Evolutionary conservation across 768 basidiomycete genomes (phyloP).

Genomic region (Xerocomellus chrysenteron): DNA sequence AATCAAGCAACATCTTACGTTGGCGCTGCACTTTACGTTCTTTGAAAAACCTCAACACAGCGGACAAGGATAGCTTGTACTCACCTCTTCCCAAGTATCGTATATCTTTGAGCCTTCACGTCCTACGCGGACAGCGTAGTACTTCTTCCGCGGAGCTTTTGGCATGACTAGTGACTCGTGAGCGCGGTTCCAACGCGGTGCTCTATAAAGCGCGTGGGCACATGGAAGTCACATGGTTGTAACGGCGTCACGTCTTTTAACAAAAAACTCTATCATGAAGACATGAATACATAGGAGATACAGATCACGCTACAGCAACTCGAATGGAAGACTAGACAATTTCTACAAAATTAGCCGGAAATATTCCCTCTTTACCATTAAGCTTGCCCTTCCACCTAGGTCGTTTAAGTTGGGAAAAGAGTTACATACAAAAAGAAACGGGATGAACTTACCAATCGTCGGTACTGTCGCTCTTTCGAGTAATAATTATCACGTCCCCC

Average conservation of each 20-base stretch:
- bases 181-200: neutral
- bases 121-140: constrained; percentile 61
- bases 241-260: neutral
- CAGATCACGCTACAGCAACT: constrained; percentile 1
- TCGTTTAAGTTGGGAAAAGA: neutral
- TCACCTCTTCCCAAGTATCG: constrained; percentile 58
- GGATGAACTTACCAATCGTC: constrained; percentile 64
- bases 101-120: constrained; percentile 59
- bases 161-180: constrained; percentile 20
- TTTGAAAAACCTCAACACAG: neutral
- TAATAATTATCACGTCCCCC: constrained; percentile 71
- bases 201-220: neutral
- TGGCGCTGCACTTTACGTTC: constrained; percentile 43
- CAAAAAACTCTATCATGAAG: neutral
- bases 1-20: constrained; percentile 30
- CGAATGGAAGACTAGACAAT: constrained; percentile 35
- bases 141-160: constrained; percentile 40
- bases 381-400: constrained; percentile 78
- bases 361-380: constrained; percentile 59
- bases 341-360: constrained; percentile 86
- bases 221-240: neutral
- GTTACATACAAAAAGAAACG: neutral
- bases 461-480: constrained; percentile 64
- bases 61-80: constrained; percentile 8
- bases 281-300: constrained; percentile 1